Evolutionary conservation across 1,284 basidiomycete species (phyloP).

Genomic region (Trametes pubescens): DNA sequence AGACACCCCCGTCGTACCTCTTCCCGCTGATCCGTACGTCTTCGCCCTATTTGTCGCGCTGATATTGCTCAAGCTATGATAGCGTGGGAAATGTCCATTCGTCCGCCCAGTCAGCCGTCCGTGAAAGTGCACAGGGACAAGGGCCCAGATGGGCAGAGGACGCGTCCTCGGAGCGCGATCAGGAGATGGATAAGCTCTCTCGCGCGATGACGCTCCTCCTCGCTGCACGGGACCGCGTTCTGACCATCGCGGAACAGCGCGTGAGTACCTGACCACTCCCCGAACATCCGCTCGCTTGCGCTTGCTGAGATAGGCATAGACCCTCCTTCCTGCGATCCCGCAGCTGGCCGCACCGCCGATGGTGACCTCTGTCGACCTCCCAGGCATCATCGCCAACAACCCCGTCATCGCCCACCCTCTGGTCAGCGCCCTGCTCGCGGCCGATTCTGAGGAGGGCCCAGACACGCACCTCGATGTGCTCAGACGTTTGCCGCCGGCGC

Average conservation of each 20-base stretch:
- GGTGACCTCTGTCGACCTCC: slow-evolving; percentile 71
- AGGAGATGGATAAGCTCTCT: slow-evolving; percentile 48
- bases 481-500: slow-evolving; percentile 65
- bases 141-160: slow-evolving; percentile 34
- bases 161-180: slow-evolving; percentile 46
- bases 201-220: slow-evolving; percentile 72
- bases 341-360: slow-evolving; percentile 63
- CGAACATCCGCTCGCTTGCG: not conserved
- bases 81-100: slow-evolving; percentile 13
- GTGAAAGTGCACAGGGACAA: slow-evolving; percentile 12
- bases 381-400: slow-evolving; percentile 70
- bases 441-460: slow-evolving; percentile 42
- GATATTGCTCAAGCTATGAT: not conserved
- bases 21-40: slow-evolving; percentile 45
- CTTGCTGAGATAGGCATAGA: slow-evolving; percentile 35
- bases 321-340: slow-evolving; percentile 49
- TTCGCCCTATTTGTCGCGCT: not conserved
- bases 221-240: slow-evolving; percentile 70
- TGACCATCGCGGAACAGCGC: slow-evolving; percentile 76
- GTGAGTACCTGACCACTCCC: slow-evolving; percentile 46
- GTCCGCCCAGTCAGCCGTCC: slow-evolving; percentile 1
- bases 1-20: slow-evolving; percentile 52
- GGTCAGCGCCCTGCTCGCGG: slow-evolving; percentile 59
- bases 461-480: slow-evolving; percentile 66
- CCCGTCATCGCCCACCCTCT: slow-evolving; percentile 71